Conservation (phyloP, 768 basidiomycete species). For the Boletus eberwhitei region DNA sequence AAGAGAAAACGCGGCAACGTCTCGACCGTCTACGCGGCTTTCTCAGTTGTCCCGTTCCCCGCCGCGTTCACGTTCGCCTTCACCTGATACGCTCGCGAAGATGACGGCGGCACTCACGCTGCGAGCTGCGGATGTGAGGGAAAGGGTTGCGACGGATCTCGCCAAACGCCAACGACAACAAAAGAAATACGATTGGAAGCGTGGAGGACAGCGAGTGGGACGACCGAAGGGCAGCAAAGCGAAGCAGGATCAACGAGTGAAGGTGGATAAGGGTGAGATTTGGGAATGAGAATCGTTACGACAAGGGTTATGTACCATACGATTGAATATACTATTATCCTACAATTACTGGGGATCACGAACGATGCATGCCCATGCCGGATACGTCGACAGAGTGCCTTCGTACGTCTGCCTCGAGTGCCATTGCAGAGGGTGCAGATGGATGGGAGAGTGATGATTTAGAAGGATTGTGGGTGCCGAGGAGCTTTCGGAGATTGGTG, state of each 20-base stretch:
- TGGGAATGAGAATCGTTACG: conserved; percentile 48
- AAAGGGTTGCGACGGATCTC: conserved; percentile 61
- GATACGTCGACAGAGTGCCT: conserved; percentile 33
- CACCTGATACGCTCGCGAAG: conserved; percentile 41
- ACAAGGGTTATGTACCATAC: conserved; percentile 1
- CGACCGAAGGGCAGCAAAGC: conserved; percentile 80
- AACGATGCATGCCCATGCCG: conserved; percentile 28
- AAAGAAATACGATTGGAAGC: conserved; percentile 77
- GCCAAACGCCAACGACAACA: conserved; percentile 61
- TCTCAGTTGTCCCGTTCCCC: conserved; percentile 52
- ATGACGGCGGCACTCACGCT: conserved; percentile 41
- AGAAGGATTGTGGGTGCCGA: conserved; percentile 23
- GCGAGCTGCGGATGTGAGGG: conserved; percentile 43
- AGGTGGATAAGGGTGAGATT: conserved; percentile 53
- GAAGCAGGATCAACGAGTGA: conserved; percentile 71
- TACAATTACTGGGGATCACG: conserved; percentile 14
- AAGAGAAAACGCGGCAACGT: too few relatives aligned
- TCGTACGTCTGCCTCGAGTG: conserved; percentile 32
- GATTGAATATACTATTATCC: conserved; percentile 15
- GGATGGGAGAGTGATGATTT: conserved; percentile 19
- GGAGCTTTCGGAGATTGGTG: conserved; percentile 31
- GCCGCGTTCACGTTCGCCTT: conserved; percentile 47
- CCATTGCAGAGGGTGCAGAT: conserved; percentile 26
- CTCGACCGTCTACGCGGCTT: conserved; percentile 30
- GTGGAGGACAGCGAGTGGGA: conserved; percentile 57